A percentile compares a stretch with the other conserved stretches of the same genome.
Conservation (phyloP, 2,329 filamentous ascomycete species). For the Stachybotrys echinatus region DNA sequence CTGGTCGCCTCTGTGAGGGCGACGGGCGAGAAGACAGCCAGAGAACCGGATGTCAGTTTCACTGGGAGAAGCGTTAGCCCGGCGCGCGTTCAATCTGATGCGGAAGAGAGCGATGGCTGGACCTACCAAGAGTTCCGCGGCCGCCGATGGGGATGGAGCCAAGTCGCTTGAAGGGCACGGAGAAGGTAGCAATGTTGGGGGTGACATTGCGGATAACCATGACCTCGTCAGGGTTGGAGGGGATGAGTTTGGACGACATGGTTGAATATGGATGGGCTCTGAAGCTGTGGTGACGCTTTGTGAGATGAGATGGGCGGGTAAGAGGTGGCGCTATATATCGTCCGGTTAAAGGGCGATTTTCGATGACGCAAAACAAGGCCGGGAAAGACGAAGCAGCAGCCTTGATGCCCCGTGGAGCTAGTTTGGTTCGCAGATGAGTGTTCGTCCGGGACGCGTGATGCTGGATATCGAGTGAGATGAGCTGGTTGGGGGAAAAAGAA, state of each 20-base stretch:
- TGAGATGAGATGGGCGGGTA: not conserved
- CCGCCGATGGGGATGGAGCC: conserved; percentile 79
- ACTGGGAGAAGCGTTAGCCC: conserved; percentile 41
- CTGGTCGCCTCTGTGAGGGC: conserved; percentile 73
- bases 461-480: not conserved
- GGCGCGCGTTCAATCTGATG: not conserved
- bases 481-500: too few relatives aligned
- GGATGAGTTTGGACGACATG: conserved; percentile 62
- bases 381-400: not conserved
- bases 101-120: too few relatives aligned
- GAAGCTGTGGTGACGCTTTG: conserved; percentile 6
- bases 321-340: too few relatives aligned
- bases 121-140: conserved; percentile 74
- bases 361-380: conserved; percentile 1
- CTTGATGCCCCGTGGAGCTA: not conserved
- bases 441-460: too few relatives aligned
- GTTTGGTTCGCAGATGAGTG: not conserved
- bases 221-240: conserved; percentile 67
- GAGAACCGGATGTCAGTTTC: conserved; percentile 67
- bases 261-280: conserved; percentile 8
- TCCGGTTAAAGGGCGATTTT: not conserved
- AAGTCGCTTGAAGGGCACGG: conserved; percentile 78
- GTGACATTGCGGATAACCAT: conserved; percentile 89
- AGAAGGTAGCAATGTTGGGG: conserved; percentile 71
- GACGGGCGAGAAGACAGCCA: conserved; percentile 90